These are phyloP conservation scores for Ilyonectria sp. DNA, from an alignment of 2,329 filamentous ascomycete species.

Conservation along the genomic window DNA sequence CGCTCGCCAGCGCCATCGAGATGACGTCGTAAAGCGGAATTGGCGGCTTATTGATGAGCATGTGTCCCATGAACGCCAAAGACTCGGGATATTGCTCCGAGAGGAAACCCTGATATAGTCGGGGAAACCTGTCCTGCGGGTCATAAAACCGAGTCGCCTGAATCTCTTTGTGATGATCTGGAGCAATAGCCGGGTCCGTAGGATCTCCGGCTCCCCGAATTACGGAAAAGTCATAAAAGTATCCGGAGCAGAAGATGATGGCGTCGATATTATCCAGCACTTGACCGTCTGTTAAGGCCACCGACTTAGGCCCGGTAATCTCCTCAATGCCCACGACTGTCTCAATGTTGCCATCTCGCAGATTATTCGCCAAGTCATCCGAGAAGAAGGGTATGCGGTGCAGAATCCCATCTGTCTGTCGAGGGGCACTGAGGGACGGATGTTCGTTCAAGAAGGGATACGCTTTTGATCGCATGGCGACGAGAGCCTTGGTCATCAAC, in stretches of 20 bases:
- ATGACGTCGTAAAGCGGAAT: constrained; percentile 50
- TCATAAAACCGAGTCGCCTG: constrained; percentile 40
- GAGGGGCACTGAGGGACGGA: constrained; percentile 31
- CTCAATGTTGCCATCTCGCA: constrained; percentile 47
- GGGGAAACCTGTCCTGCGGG: constrained; percentile 44
- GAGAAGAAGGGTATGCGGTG: constrained; percentile 50
- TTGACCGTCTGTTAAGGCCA: constrained; percentile 49
- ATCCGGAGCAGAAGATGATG: constrained; percentile 53
- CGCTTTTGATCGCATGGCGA: constrained; percentile 35
- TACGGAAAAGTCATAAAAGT: constrained; percentile 49
- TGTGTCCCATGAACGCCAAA: constrained; percentile 49
- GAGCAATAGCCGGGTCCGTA: constrained; percentile 44
- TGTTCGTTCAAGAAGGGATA: constrained; percentile 40
- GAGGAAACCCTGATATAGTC: constrained; percentile 50
- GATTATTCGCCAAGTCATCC: constrained; percentile 47
- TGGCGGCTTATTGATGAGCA: constrained; percentile 44
- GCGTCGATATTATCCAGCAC: constrained; percentile 52
- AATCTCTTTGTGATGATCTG: constrained; percentile 46
- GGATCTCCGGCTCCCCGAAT: constrained; percentile 49
- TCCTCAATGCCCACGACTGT: constrained; percentile 48
- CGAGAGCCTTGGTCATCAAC: constrained; percentile 40
- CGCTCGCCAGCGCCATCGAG: constrained; percentile 49
- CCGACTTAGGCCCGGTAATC: constrained; percentile 48
- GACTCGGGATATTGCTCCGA: constrained; percentile 53
- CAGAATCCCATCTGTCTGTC: constrained; percentile 36